Base-by-base conservation (phyloP, 139 green algal species). In the Chlorella sorokiniana region DNA sequence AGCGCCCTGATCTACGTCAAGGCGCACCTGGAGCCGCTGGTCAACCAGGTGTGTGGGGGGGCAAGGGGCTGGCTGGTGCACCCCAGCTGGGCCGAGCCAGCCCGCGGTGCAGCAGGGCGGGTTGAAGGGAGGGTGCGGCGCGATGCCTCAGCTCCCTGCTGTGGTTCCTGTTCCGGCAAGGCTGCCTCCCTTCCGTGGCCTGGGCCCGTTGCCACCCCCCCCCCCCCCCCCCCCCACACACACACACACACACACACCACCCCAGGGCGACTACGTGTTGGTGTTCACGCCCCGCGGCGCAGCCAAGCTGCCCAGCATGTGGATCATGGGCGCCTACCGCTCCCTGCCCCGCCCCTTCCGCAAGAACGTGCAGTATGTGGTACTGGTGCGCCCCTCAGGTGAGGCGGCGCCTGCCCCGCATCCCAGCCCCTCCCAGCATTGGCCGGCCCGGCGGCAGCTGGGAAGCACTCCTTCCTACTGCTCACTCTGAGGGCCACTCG, bases 311-410 rank as follows among this genome's bases (percentile, higher is more conserved):
- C 84, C 86, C 11, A 76, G 83, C 33, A 84, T 90, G 76, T 96
- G 92, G 93, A 88, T 93, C 29, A 85, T 96, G 68, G 81, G 86
- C 42, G 90, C 91, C 3, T 96, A 93, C 79, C 83, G 89, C 35
- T 79, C 82, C 56, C 81, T 95, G 61, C 84, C 87, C 9, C 82
- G 88, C 29, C 88, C 91, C 23, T 94, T 93, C 87, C 86, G 85
- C 61, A 96, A 96, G 84, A 92, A 96, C 76, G 92, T 96, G 38
- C 87, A 94, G 81, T 89, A 90, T 82, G 87, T 96, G 27, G 64
- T 96, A 38, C 76, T 96, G 54, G 90, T 96, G 48, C 75, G 89
- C 63, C 93, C 93, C 16, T 92, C 84, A 61, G 73, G 81, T 79
- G 73, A 25, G 54, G 20, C 1, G 29, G 14, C n/a, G n/a, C n/a